Evolutionary conservation across 345 rosid species (phyloP), one percentile per base, ranked within the genome.

Genomic region (Ricinus communis): DNA sequence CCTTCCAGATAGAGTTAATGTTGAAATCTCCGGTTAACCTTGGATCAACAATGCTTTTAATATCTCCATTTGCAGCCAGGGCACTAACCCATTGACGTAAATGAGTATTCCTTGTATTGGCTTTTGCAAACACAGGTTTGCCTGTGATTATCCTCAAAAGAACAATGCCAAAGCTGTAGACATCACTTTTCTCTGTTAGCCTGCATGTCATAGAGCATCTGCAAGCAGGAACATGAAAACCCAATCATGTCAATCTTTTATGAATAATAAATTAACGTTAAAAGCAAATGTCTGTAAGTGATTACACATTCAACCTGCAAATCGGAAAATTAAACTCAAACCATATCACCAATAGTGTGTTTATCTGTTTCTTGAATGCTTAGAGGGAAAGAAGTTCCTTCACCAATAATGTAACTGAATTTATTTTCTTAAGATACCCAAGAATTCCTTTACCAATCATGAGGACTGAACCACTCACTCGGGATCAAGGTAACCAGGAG

Each of bases 91-190:
- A 85, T 24, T 85, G 73, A 55, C 62, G 66, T 54, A 82, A 78
- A 45, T 76, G 68, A 22, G 15, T 60, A 3, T 33, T 62, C 62
- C 19, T 54, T 54, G 12, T 47, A 16, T 56, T n/a, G 5, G 1
- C 47, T 21, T 52, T 77, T 5, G 50, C 64, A 25, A 79, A 72
- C 36, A 74, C 83, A 7, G 77, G 69, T 24, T 65, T 70, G 59
- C 81, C 56, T 71, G 84, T 80, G 1, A 82, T 73, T 41, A 80
- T 70, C 71, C 76, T 82, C 61, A 87, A 57, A 0, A 87, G 69
- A 30, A 87, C 87, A 40, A 81, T 41, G 14, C 90, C 88, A 21
- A 86, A 86, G 51, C 85, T 79, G 24, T 81, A 86, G 0, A 84
- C 76, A 18, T 86, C 86, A 41, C 76, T 82, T 71, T 79, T 79